phyloP scores from a whole-genome alignment of 1,284 basidiomycete species.

The Nidula niveotomentosa region DNA sequence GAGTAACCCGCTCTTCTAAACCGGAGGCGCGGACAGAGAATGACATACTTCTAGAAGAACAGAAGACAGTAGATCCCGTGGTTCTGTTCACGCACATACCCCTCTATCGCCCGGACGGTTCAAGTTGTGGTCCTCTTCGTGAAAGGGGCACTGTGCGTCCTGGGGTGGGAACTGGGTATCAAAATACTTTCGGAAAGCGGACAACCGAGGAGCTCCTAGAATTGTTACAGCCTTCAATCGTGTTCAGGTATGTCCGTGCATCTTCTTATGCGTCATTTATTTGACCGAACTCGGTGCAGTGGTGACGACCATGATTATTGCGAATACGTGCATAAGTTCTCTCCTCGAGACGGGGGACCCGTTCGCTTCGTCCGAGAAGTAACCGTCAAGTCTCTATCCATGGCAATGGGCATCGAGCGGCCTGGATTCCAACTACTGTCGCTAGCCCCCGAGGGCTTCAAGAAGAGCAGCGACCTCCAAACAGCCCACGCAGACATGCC shows the following conservation, averaged over 20 bases:
- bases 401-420: conserved; percentile 70
- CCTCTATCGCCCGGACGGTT: conserved; percentile 68
- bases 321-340: conserved; percentile 61
- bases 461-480: conserved; percentile 25
- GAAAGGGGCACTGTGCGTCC: conserved; percentile 76
- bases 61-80: conserved; percentile 22
- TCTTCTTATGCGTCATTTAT: background rate
- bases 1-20: no score
- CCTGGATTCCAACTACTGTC: conserved; percentile 90
- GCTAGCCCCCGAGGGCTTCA: conserved; percentile 40
- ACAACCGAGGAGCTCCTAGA: conserved; percentile 73
- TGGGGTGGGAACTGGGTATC: conserved; percentile 82
- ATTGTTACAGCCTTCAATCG: conserved; percentile 58
- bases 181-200: conserved; percentile 78
- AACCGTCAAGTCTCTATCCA: conserved; percentile 85
- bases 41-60: background rate
- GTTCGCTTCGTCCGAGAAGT: conserved; percentile 52
- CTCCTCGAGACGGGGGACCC: conserved; percentile 17
- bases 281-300: conserved; percentile 34
- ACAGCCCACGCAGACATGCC: conserved; percentile 44
- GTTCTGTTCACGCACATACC: conserved; percentile 88
- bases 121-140: conserved; percentile 73
- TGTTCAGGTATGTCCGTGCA: conserved; percentile 66
- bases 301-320: conserved; percentile 94
- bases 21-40: background rate